phyloP scores from a whole-genome alignment of 495 filamentous ascomycete genomes.

The Letharia columbiana region DNA sequence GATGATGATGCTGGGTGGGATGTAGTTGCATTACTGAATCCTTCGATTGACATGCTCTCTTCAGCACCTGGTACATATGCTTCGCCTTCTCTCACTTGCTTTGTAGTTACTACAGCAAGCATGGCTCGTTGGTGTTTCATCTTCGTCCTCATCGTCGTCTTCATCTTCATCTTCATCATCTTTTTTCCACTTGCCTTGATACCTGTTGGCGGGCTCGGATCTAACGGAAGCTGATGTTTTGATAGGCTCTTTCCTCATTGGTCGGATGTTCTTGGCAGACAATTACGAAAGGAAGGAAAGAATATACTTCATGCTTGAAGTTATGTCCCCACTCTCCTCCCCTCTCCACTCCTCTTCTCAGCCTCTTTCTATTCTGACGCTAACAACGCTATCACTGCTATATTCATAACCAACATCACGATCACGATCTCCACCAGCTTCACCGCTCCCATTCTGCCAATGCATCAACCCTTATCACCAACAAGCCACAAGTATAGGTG shows the following conservation, averaged over 20 bases:
- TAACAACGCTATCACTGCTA: not conserved
- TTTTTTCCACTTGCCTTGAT: not conserved
- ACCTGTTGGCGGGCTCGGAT: not conserved
- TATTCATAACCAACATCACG: not conserved
- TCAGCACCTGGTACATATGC: not conserved
- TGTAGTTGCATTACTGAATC: not conserved
- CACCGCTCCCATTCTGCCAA: not conserved
- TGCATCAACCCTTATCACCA: conserved; percentile 1
- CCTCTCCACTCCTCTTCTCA: no score
- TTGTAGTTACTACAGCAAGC: not conserved
- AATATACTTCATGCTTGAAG: not conserved
- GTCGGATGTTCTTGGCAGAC: not conserved
- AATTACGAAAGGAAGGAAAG: not conserved
- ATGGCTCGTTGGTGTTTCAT: not conserved
- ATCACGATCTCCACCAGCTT: not conserved
- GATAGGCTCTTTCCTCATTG: not conserved
- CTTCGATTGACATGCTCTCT: not conserved
- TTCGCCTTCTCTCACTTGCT: not conserved
- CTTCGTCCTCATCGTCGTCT: not conserved
- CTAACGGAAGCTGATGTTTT: not conserved
- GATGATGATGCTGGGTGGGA: not conserved
- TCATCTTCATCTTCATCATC: no score
- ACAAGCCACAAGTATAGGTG: not conserved
- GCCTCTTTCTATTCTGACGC: not conserved
- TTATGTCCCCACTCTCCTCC: not conserved